A percentile compares a stretch with the other conserved stretches of the same genome.
phyloP scores from a whole-genome alignment of 345 rosid species.

The Syzygium grande region DNA sequence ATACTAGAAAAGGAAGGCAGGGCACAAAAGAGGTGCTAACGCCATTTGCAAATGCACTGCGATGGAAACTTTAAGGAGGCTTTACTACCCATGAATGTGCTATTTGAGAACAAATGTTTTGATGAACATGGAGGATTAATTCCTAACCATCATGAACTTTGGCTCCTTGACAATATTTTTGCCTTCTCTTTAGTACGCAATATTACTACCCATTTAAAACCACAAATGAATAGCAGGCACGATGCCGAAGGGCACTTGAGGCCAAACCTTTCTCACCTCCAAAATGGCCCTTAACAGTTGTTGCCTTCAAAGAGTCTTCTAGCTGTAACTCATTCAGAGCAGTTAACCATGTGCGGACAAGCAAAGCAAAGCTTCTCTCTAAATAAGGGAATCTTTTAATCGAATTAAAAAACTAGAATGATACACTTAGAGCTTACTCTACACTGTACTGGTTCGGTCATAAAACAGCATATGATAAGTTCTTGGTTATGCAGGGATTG shows the following conservation, averaged over 20 bases:
- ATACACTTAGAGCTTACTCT: not conserved
- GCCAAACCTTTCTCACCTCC: not conserved
- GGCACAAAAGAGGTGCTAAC: not conserved
- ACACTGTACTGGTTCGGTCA: not conserved
- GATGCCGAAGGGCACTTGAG: not conserved
- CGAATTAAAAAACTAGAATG: not conserved
- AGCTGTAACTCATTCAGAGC: not conserved
- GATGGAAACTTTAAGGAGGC: not conserved
- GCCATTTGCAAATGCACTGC: not conserved
- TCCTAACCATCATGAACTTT: not conserved
- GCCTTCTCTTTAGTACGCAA: not conserved
- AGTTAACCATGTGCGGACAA: not conserved
- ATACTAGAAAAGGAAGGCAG: not conserved
- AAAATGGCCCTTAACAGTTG: not conserved
- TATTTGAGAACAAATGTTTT: not conserved
- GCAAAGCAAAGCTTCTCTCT: not conserved
- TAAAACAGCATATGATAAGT: not conserved
- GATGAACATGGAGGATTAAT: not conserved
- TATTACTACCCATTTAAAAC: not conserved
- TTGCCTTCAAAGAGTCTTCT: not conserved
- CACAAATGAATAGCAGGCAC: not conserved
- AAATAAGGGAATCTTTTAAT: not conserved
- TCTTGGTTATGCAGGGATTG: slow-evolving; percentile 45
- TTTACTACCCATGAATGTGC: not conserved
- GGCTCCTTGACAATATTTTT: not conserved